Evolutionary conservation across 192 early-diverging fungal genomes (phyloP), one percentile per base, ranked within the genome.

Genomic region (Backusella liffmaniae): DNA sequence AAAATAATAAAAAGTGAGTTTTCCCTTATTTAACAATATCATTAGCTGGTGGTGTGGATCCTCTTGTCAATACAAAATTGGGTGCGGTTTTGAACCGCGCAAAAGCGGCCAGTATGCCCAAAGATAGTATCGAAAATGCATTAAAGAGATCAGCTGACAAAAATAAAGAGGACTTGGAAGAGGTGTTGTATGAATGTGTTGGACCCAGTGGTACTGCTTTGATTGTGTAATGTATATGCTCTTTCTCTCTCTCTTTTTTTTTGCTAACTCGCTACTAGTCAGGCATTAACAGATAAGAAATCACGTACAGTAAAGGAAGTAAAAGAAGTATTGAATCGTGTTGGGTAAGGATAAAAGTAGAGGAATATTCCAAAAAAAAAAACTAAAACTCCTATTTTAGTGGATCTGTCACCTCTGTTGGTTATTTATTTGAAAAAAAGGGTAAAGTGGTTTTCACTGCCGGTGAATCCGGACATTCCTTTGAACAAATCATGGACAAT

Each of bases 361-460:
- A 26, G 26, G 26, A 0, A 26, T 26, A 26, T 26, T 26, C 26
- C 26, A 26, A 26, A 26, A 75, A 21, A n/a, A 9, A 30, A 56
- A 30, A 44, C 26, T 26, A 26, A 26, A 26, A 26, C 26, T 26
- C 26, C 26, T 0, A 26, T 26, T 3, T 3, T 32, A 93, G 87
- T 30, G 92, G 91, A 8, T 83, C 87, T 6, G 76, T 93, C 70
- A 82, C 89, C 29, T 79, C 86, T 0, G 90, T 95, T 1, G 78
- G 79, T 67, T 95, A 90, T 81, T 80, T 93, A 74, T 95, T 95
- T 84, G 80, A 87, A 18, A 88, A 88, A 72, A 87, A 84, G 56
- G 91, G 92, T 13, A 83, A 84, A 21, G 79, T 95, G 29, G 86
- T 83, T 23, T 87, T 92, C 76, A 32, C 79, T 8, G 23, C 76